Percentiles rank a stretch among this genome's conserved stretches.
phyloP scores from a whole-genome alignment of 352 stramenopile genomes.

The Peronosclerospora sorghi region DNA sequence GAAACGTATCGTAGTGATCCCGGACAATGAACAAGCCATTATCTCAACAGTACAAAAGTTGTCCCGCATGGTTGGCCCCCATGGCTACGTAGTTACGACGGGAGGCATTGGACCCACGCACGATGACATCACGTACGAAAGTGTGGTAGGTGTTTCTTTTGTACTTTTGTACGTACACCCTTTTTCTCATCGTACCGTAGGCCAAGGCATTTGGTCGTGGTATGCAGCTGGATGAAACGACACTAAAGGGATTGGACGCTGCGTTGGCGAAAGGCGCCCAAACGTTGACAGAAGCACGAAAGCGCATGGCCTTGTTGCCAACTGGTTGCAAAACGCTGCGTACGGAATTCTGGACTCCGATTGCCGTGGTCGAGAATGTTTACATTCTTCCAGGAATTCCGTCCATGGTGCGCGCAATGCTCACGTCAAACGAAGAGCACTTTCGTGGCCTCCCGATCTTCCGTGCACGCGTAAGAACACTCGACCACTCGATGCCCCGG shows the following conservation, averaged over 20 bases:
- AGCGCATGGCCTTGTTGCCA: conserved; percentile 67
- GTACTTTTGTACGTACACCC: background rate
- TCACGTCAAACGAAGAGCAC: conserved; percentile 64
- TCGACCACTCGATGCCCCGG: background rate
- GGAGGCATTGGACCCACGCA: conserved; percentile 78
- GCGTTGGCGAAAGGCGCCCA: conserved; percentile 23
- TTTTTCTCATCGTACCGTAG: conserved; percentile 16
- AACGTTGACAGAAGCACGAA: conserved; percentile 51
- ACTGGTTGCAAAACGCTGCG: conserved; percentile 38
- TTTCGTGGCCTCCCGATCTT: conserved; percentile 73
- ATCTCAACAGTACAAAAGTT: conserved; percentile 59
- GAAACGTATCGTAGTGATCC: conserved; percentile 64
- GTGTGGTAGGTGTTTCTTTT: conserved; percentile 29
- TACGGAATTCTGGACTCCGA: conserved; percentile 58
- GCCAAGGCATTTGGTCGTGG: conserved; percentile 61
- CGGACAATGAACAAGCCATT: conserved; percentile 70
- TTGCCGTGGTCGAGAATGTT: conserved; percentile 71
- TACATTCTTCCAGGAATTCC: conserved; percentile 80
- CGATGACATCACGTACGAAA: conserved; percentile 84
- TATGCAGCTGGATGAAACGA: conserved; percentile 59
- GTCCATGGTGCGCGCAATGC: conserved; percentile 72
- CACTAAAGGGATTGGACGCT: conserved; percentile 41
- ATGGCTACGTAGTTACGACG: conserved; percentile 80
- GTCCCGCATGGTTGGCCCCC: conserved; percentile 55
- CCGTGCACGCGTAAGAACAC: conserved; percentile 53